Evolutionary conservation across 2,329 filamentous ascomycete genomes (phyloP).

Genomic region (Phaeophleospora eucalypticola): DNA sequence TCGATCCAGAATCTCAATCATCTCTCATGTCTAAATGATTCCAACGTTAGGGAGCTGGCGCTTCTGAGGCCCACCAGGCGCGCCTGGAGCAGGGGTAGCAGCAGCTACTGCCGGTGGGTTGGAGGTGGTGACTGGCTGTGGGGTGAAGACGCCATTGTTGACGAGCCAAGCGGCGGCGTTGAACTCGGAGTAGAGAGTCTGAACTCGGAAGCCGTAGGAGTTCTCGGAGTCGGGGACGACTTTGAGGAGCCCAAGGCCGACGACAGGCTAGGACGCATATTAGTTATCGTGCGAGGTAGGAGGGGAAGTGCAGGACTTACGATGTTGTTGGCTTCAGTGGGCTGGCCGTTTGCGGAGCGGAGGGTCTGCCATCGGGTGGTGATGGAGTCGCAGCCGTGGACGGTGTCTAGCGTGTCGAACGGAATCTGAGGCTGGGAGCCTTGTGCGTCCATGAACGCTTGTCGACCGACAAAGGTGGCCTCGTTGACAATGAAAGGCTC

Average conservation of each 20-base stretch:
- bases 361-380: conserved; percentile 27
- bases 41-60: no score
- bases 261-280: conserved; percentile 22
- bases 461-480: conserved; percentile 24
- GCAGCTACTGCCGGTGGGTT: not conserved
- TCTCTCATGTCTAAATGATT: no score
- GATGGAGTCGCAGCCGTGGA: conserved; percentile 25
- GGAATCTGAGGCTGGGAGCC: conserved; percentile 29
- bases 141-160: conserved; percentile 27
- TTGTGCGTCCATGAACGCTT: conserved; percentile 28
- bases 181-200: conserved; percentile 29
- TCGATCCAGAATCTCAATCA: no score
- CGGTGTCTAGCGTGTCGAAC: conserved; percentile 29
- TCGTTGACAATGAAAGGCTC: conserved; percentile 24
- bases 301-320: no score
- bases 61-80: no score
- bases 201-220: conserved; percentile 27
- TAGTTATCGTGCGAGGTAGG: no score
- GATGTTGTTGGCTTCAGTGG: conserved; percentile 25
- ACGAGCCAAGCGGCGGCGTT: conserved; percentile 31
- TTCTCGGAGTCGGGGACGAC: conserved; percentile 23
- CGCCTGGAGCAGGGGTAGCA: not conserved
- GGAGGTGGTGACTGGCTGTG: conserved; percentile 16
- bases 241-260: conserved; percentile 24
- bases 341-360: conserved; percentile 23